phyloP scores from a whole-genome alignment of 176 grass and related monocot species.

The Stipa capillata region DNA sequence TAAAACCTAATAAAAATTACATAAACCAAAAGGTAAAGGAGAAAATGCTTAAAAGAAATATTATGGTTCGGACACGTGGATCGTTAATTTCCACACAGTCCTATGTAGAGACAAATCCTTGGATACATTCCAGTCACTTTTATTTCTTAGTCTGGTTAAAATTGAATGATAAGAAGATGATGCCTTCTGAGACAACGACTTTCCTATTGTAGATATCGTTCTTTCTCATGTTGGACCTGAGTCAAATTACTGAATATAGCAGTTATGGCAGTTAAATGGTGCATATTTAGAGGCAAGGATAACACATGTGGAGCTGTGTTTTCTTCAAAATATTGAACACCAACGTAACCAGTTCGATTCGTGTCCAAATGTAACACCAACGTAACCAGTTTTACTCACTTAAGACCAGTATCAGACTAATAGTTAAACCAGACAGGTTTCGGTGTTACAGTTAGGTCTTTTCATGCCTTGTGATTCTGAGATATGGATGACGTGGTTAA shows the following conservation, averaged over 20 bases:
- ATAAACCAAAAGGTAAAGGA: too few species aligned
- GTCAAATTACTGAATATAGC: neutral
- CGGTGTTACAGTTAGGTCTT: neutral
- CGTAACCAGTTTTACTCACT: neutral
- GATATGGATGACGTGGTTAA: neutral
- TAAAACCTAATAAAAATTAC: too few species aligned
- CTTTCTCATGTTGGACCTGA: neutral
- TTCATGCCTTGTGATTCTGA: neutral
- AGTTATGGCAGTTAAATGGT: neutral
- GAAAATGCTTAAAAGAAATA: too few species aligned
- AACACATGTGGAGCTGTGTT: neutral
- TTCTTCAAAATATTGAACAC: neutral
- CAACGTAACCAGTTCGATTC: neutral
- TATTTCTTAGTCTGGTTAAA: slow-evolving; percentile 5
- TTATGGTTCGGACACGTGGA: too few species aligned
- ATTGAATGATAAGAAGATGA: neutral
- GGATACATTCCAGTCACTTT: neutral
- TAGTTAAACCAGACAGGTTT: neutral
- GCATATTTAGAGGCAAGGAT: neutral
- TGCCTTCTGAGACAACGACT: too few species aligned
- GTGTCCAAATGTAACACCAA: neutral
- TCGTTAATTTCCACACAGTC: too few species aligned
- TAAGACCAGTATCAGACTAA: neutral
- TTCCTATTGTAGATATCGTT: neutral
- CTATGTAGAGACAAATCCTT: too few species aligned